These are phyloP conservation scores for Capsicum pubescens DNA, from an alignment of 257 asterid genomes.

Conservation along the genomic window DNA sequence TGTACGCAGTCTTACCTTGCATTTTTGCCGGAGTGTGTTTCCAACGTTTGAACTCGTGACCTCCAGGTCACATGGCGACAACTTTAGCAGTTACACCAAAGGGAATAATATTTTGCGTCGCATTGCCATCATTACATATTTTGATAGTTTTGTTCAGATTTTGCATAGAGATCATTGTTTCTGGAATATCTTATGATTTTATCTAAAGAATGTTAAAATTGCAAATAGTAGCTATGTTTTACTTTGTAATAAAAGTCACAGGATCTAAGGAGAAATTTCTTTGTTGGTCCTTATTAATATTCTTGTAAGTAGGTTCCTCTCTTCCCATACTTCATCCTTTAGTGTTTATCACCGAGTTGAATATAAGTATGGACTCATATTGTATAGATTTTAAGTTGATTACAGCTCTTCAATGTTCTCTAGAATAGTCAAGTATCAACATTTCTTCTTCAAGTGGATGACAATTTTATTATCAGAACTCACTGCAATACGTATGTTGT, in stretches of 20 bases:
- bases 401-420: not conserved
- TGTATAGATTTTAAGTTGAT: not conserved
- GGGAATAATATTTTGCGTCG: not conserved
- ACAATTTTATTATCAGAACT: not conserved
- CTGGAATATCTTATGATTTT: not conserved
- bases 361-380: not conserved
- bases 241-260: not conserved
- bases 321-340: not conserved
- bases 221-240: not conserved
- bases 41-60: too few relatives aligned
- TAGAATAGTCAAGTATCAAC: not conserved
- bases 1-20: too few relatives aligned
- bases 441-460: not conserved
- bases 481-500: slow-evolving; percentile 24
- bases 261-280: not conserved
- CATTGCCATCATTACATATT: not conserved
- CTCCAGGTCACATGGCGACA: too few relatives aligned
- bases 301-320: not conserved
- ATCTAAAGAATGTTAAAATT: not conserved
- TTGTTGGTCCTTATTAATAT: not conserved
- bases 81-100: too few relatives aligned
- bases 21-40: too few relatives aligned
- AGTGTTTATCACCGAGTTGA: not conserved
- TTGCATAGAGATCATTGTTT: not conserved
- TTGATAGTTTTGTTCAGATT: not conserved